Conservation (phyloP, 2,329 filamentous ascomycete genomes). For the Diaporthe amygdali region DNA sequence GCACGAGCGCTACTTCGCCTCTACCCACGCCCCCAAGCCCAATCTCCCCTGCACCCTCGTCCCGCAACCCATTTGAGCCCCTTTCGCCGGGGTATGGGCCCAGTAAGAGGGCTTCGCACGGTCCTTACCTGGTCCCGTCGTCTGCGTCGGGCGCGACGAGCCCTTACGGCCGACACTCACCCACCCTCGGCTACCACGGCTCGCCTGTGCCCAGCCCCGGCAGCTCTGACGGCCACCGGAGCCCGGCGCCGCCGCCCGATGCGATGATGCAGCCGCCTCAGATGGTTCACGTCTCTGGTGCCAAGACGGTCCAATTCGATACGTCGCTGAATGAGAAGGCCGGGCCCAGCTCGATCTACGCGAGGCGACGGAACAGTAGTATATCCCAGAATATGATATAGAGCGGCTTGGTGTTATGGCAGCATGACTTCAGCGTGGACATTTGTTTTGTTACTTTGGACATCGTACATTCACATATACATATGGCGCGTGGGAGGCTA, state of each 20-base stretch:
- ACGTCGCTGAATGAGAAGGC: neutral
- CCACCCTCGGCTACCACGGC: neutral
- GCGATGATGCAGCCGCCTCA: neutral
- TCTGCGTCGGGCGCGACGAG: neutral
- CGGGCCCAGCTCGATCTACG: neutral
- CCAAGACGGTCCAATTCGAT: neutral
- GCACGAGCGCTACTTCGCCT: neutral
- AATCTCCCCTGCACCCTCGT: neutral
- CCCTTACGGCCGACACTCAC: neutral
- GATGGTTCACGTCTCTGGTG: neutral
- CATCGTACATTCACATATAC: neutral
- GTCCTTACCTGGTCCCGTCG: neutral
- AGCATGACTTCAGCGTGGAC: neutral
- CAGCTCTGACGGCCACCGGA: neutral
- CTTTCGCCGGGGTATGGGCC: neutral
- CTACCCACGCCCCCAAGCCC: neutral
- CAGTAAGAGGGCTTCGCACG: neutral
- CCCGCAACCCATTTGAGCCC: neutral
- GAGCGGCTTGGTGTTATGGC: neutral
- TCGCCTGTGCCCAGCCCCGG: neutral
- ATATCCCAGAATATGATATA: neutral
- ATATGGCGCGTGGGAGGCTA: neutral
- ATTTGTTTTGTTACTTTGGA: neutral
- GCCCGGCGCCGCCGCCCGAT: neutral
- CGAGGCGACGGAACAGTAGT: neutral